Conservation (phyloP, 2,329 filamentous ascomycete genomes). For the Phialophora macrospora region DNA sequence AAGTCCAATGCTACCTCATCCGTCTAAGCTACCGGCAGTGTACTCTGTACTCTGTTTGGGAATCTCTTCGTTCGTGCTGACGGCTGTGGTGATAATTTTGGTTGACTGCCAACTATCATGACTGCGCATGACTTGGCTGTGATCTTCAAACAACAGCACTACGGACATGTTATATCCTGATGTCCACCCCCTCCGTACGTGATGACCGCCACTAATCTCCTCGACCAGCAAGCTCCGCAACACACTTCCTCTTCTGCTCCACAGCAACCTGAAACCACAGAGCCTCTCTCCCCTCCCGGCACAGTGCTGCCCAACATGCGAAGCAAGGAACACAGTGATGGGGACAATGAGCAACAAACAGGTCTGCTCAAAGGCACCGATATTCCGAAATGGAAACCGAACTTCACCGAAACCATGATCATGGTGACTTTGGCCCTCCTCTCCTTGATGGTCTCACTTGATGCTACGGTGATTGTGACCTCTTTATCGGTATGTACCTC, state of each 20-base stretch:
- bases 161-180: slow-evolving; percentile 9
- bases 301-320: not conserved
- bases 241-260: not conserved
- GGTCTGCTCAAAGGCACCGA: slow-evolving; percentile 4
- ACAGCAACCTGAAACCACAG: not conserved
- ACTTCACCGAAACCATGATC: slow-evolving; percentile 29
- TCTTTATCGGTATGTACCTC: slow-evolving; percentile 26
- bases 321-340: slow-evolving; percentile 1
- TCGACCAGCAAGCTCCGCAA: not conserved
- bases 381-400: slow-evolving; percentile 25
- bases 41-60: not conserved
- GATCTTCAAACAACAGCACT: not conserved
- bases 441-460: slow-evolving; percentile 56
- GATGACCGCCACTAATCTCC: not conserved
- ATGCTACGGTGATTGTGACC: slow-evolving; percentile 53
- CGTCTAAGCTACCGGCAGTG: not conserved
- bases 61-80: not conserved
- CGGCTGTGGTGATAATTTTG: slow-evolving; percentile 15
- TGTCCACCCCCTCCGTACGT: not conserved
- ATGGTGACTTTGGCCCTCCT: slow-evolving; percentile 47
- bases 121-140: slow-evolving; percentile 2
- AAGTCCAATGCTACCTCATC: slow-evolving; percentile 2
- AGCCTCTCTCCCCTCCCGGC: not conserved
- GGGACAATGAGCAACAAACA: not conserved
- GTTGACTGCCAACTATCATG: not conserved